Conservation (phyloP, 2,329 filamentous ascomycete genomes). For the Magnaporthiopsis rhizophila region DNA sequence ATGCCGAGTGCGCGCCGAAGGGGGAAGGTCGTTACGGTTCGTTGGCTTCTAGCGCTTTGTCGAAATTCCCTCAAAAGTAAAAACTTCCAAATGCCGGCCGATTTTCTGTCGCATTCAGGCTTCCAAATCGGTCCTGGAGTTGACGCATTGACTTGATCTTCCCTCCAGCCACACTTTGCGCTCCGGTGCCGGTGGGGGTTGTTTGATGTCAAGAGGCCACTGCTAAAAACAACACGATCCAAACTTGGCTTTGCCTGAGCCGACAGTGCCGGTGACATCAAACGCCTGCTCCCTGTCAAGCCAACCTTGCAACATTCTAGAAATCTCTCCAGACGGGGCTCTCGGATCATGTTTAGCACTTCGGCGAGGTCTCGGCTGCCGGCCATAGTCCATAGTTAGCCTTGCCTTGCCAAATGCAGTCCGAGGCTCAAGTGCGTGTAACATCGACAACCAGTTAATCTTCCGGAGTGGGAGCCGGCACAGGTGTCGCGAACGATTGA, state of each 20-base stretch:
- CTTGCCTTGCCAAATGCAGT: background rate
- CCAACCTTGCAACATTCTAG: background rate
- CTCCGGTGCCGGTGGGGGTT: background rate
- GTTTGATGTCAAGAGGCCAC: background rate
- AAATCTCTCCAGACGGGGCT: background rate
- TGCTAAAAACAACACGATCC: background rate
- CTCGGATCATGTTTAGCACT: background rate
- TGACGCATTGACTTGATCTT: background rate
- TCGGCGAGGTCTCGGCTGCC: background rate
- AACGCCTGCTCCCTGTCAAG: background rate
- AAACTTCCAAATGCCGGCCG: no score
- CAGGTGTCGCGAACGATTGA: background rate
- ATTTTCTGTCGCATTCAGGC: background rate
- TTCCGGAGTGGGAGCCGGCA: background rate
- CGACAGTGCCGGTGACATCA: background rate
- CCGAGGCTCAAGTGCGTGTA: background rate
- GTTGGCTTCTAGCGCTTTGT: background rate
- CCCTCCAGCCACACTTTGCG: background rate
- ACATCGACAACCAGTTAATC: background rate
- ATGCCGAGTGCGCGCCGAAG: background rate
- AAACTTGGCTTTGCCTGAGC: background rate
- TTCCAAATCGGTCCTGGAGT: background rate
- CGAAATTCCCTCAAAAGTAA: background rate
- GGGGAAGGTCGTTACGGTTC: background rate
- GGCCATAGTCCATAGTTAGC: background rate